phyloP scores from a whole-genome alignment of 2,329 filamentous ascomycete species.

The Calonectria leucothoes region DNA sequence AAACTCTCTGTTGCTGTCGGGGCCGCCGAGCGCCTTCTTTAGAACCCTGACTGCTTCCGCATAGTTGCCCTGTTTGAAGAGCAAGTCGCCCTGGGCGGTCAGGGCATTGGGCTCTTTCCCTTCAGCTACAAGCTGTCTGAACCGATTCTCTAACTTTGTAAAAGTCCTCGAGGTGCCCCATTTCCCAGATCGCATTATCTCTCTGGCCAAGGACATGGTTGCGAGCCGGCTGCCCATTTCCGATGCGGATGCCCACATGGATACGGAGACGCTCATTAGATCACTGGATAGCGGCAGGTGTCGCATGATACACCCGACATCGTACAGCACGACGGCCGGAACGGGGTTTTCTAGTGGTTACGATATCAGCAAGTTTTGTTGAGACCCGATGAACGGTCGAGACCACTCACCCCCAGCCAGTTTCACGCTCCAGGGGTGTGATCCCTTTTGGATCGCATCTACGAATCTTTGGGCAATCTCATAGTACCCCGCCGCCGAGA shows the following conservation, averaged over 20 bases:
- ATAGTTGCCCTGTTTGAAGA: slow-evolving; percentile 39
- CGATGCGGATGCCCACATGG: slow-evolving; percentile 48
- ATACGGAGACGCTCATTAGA: slow-evolving; percentile 30
- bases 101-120: slow-evolving; percentile 50
- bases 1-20: slow-evolving; percentile 31
- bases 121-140: slow-evolving; percentile 44
- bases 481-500: slow-evolving; percentile 41
- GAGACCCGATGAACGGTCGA: not conserved
- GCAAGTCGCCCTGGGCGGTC: slow-evolving; percentile 46
- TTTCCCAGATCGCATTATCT: slow-evolving; percentile 31
- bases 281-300: slow-evolving; percentile 17
- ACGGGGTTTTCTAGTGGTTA: slow-evolving; percentile 32
- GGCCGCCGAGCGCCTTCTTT: slow-evolving; percentile 37
- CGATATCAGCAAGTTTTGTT: slow-evolving; percentile 13
- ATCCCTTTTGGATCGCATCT: slow-evolving; percentile 33
- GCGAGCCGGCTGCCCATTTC: slow-evolving; percentile 44
- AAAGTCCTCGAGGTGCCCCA: slow-evolving; percentile 36
- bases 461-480: slow-evolving; percentile 34
- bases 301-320: slow-evolving; percentile 44
- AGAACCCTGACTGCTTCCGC: slow-evolving; percentile 35
- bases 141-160: slow-evolving; percentile 39
- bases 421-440: slow-evolving; percentile 32
- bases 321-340: slow-evolving; percentile 36
- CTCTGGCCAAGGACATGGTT: slow-evolving; percentile 43
- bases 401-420: slow-evolving; percentile 38